Percentiles rank a stretch among this genome's conserved stretches.
These are phyloP conservation scores for Trichoderma breve DNA, from an alignment of 2,329 filamentous ascomycete genomes.

Conservation along the genomic window DNA sequence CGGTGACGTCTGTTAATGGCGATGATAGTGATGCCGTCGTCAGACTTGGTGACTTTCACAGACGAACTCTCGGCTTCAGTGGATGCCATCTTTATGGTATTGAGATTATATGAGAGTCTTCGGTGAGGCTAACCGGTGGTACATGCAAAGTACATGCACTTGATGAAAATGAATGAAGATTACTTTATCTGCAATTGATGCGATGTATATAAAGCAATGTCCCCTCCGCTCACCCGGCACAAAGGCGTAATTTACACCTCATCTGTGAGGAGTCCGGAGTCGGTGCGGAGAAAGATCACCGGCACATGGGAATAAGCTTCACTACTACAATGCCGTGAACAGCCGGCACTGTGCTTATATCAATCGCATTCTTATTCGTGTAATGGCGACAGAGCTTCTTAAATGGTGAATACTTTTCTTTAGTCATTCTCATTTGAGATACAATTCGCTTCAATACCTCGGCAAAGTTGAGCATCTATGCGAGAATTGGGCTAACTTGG, in stretches of 20 bases:
- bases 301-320: neutral
- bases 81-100: neutral
- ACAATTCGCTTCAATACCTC: neutral
- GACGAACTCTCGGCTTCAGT: conserved; percentile 20
- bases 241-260: conserved; percentile 8
- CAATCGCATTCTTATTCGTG: neutral
- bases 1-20: conserved; percentile 50
- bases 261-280: neutral
- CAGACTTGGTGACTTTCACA: conserved; percentile 24
- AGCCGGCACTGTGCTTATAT: neutral
- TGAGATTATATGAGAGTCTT: neutral
- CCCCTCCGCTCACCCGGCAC: conserved; percentile 3
- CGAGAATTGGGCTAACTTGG: neutral
- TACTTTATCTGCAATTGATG: neutral
- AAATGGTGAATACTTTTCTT: neutral
- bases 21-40: conserved; percentile 52
- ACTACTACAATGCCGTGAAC: neutral
- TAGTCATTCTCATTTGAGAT: neutral
- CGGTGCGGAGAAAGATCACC: neutral
- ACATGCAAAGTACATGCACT: neutral
- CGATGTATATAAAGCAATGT: neutral
- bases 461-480: neutral
- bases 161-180: neutral
- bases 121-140: neutral
- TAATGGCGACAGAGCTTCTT: neutral